Base-by-base conservation (phyloP, 345 rosid species). In the Anastatica hierochuntica region DNA sequence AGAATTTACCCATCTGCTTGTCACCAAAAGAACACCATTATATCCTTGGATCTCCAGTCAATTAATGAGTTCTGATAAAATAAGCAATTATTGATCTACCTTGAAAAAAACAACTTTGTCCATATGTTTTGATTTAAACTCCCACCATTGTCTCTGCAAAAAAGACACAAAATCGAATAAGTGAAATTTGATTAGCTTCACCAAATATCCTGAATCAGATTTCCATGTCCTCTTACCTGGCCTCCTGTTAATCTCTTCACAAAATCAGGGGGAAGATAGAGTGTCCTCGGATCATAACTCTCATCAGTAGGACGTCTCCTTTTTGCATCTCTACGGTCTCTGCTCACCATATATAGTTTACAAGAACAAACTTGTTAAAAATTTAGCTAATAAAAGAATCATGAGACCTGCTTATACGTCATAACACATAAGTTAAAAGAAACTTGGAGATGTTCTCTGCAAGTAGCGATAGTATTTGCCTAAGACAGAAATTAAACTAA, bases 61-160 rank as follows among this genome's bases (percentile, higher is more conserved):
- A 53, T 33, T 4, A n/a, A 30, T 7, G 13, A 37, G 13, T 51
- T 40, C 9, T 14, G 29, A 59, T 14, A 19, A 37, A 35, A 11
- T 29, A 19, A 51, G 8, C 38, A 31, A 53, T 33, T 13, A 14
- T 29, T 7, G 35, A 24, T 31, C 44, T 72, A 88, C 98, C 98
- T 92, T 92, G 72, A 92, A 92, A 72, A 92, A 92, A 33, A 85
- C 58, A 69, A 92, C 95, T 73, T 92, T 92, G 78, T 92, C 98
- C 98, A 92, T 92, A 68, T 92, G 90, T 63, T 85, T 83, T 43
- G 98, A 81, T 76, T 92, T 92, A 58, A 88, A 88, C 63, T 92
- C 98, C 98, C 98, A 92, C 98, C 98, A 92, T 81, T 92, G 97
- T 70, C 82, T 85, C 97, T 92, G 86, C 38, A 21, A 64, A 19